A percentile compares a stretch with the other conserved stretches of the same genome.
Conservation (phyloP, 495 filamentous ascomycete genomes). For the Hyaloscypha bicolor region DNA sequence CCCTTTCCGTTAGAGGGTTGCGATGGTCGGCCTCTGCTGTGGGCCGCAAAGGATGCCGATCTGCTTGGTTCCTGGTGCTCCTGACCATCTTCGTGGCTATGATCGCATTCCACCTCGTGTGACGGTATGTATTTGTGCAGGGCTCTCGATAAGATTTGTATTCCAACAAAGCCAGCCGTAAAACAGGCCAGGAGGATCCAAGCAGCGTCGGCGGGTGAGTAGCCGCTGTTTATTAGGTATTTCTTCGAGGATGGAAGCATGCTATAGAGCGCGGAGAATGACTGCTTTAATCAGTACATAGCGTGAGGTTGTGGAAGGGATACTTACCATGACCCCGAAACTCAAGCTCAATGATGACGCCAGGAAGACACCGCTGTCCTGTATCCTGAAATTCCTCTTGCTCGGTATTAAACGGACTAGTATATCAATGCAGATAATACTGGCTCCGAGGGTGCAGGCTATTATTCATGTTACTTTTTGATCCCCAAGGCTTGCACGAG, state of each 20-base stretch:
- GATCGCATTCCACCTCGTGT: constrained; percentile 92
- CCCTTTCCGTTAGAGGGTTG: constrained; percentile 15
- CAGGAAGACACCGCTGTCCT: constrained; percentile 85
- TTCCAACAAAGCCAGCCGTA: constrained; percentile 78
- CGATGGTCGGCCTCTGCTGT: constrained; percentile 17
- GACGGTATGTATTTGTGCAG: constrained; percentile 86
- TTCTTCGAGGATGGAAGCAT: constrained; percentile 86
- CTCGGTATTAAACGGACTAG: constrained; percentile 70
- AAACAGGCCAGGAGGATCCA: constrained; percentile 79
- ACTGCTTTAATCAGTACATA: constrained; percentile 48
- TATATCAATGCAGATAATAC: constrained; percentile 85
- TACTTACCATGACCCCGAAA: constrained; percentile 92
- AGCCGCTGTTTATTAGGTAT: constrained; percentile 70
- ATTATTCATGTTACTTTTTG: constrained; percentile 5
- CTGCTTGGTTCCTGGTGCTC: constrained; percentile 35
- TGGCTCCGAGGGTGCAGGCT: constrained; percentile 82
- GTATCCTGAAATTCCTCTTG: constrained; percentile 79
- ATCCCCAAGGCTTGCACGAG: constrained; percentile 1
- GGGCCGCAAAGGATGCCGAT: constrained; percentile 18
- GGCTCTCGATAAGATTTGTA: constrained; percentile 76
- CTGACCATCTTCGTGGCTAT: constrained; percentile 63
- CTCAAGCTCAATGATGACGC: constrained; percentile 88
- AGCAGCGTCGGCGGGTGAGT: constrained; percentile 65
- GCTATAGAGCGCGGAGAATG: constrained; percentile 91
- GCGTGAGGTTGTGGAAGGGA: not conserved